A percentile compares a stretch with the other conserved stretches of the same genome.
These are phyloP conservation scores for Atkinsonella texensis DNA, from an alignment of 2,329 filamentous ascomycete species.

Conservation along the genomic window DNA sequence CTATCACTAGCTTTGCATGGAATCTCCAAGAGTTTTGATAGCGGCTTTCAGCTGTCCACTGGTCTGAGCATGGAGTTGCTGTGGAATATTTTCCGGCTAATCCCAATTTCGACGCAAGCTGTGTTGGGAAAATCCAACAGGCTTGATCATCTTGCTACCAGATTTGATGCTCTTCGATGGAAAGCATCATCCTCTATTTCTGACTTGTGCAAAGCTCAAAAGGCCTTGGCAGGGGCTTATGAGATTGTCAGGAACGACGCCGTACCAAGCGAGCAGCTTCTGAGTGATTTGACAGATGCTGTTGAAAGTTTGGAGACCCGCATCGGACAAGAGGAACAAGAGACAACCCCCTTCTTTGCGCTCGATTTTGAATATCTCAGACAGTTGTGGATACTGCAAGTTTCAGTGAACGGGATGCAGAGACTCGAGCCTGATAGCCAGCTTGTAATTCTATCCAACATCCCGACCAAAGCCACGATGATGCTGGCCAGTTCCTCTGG, in stretches of 20 bases:
- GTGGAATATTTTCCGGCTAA: slow-evolving; percentile 62
- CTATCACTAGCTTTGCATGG: slow-evolving; percentile 26
- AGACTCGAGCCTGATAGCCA: slow-evolving; percentile 19
- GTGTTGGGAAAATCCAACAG: slow-evolving; percentile 34
- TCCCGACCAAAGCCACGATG: slow-evolving; percentile 22
- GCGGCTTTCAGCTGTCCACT: slow-evolving; percentile 59
- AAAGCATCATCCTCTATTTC: slow-evolving; percentile 38
- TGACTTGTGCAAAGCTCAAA: slow-evolving; percentile 41
- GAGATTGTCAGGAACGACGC: slow-evolving; percentile 34
- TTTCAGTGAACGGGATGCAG: slow-evolving; percentile 2
- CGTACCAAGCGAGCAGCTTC: slow-evolving; percentile 31
- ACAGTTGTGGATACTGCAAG: slow-evolving; percentile 36
- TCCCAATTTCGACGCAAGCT: slow-evolving; percentile 34
- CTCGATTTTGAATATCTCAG: slow-evolving; percentile 45
- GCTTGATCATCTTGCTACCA: slow-evolving; percentile 42
- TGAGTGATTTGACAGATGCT: slow-evolving; percentile 37
- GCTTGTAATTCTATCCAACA: slow-evolving; percentile 35
- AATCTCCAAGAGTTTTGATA: slow-evolving; percentile 47
- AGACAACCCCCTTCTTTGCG: slow-evolving; percentile 37
- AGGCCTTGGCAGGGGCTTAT: slow-evolving; percentile 44
- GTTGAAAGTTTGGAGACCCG: slow-evolving; percentile 38
- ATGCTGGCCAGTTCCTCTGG: slow-evolving; percentile 20
- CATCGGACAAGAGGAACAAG: slow-evolving; percentile 28
- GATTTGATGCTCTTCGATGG: slow-evolving; percentile 52
- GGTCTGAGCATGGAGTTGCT: slow-evolving; percentile 70